Evolutionary conservation across 257 asterid species (phyloP).

Genomic region (Paraleonurus japonicus): DNA sequence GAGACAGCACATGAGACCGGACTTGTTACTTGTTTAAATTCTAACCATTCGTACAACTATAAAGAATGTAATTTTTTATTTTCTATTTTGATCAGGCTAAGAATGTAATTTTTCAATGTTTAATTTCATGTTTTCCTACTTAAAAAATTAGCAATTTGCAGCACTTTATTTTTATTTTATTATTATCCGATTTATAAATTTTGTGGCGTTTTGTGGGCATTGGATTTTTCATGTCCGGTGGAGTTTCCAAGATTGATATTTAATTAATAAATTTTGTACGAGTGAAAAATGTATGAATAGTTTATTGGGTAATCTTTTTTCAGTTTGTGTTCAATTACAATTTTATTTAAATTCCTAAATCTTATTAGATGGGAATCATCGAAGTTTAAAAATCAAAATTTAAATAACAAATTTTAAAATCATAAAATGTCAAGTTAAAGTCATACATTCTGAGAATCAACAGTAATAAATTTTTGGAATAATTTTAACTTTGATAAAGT

Average conservation of each 20-base stretch:
- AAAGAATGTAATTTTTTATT: too few relatives aligned
- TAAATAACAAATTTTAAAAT: too few relatives aligned
- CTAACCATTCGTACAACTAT: conserved; percentile 13
- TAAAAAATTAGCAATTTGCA: neutral
- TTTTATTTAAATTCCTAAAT: neutral
- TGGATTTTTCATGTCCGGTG: neutral
- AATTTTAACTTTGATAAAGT: neutral
- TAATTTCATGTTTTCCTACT: neutral
- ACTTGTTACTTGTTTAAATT: neutral
- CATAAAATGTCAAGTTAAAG: too few relatives aligned
- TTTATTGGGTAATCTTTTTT: neutral
- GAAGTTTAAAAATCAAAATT: neutral
- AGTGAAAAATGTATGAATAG: neutral
- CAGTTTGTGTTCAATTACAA: neutral
- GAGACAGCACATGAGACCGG: conserved; percentile 35
- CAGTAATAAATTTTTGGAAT: neutral
- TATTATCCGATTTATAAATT: neutral
- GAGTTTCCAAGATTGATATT: neutral
- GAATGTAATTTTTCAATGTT: neutral
- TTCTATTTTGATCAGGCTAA: too few relatives aligned
- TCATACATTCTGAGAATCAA: too few relatives aligned
- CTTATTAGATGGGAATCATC: neutral
- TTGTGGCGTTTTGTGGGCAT: neutral
- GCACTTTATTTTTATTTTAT: neutral
- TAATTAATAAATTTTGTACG: neutral